Evolutionary conservation across 352 stramenopile species (phyloP).

Genomic region (Hyaloperonospora brassicae): DNA sequence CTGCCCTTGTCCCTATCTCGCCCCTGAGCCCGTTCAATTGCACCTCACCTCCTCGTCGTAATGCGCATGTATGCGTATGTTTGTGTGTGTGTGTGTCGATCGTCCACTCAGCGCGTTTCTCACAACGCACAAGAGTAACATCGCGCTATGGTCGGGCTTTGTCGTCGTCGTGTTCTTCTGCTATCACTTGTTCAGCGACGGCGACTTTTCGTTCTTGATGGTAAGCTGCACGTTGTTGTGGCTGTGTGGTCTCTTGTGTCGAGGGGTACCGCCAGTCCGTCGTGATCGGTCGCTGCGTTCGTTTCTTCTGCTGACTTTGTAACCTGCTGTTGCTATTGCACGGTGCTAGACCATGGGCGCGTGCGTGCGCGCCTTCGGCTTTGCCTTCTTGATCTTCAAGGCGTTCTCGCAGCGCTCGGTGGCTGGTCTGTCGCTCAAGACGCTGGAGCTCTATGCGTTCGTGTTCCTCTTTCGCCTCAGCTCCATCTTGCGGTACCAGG

Average conservation of each 20-base stretch:
- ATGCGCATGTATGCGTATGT: too few relatives aligned
- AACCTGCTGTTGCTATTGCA: constrained; percentile 1
- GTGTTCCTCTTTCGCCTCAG: constrained; percentile 96
- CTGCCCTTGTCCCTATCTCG: not conserved
- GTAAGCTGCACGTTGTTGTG: constrained; percentile 22
- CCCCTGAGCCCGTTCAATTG: not conserved
- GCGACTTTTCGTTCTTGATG: constrained; percentile 99
- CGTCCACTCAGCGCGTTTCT: constrained; percentile 43
- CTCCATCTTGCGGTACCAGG: constrained; percentile 96
- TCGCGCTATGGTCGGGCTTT: constrained; percentile 94
- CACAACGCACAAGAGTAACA: constrained; percentile 91
- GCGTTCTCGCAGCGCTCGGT: constrained; percentile 89
- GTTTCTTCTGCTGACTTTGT: constrained; percentile 3
- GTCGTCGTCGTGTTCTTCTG: constrained; percentile 91
- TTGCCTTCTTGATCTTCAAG: constrained; percentile 92
- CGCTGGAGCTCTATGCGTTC: constrained; percentile 93
- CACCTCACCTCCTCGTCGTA: not conserved
- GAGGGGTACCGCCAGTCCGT: too few relatives aligned
- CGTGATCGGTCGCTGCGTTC: too few relatives aligned
- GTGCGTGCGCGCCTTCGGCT: constrained; percentile 85
- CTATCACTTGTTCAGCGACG: constrained; percentile 95
- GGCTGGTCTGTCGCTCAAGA: constrained; percentile 94
- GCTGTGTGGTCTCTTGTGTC: too few relatives aligned
- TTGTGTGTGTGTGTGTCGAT: too few relatives aligned
- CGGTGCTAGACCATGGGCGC: constrained; percentile 76